Conservation (phyloP, 441 rosid genomes). For the Populus tomentosa region DNA sequence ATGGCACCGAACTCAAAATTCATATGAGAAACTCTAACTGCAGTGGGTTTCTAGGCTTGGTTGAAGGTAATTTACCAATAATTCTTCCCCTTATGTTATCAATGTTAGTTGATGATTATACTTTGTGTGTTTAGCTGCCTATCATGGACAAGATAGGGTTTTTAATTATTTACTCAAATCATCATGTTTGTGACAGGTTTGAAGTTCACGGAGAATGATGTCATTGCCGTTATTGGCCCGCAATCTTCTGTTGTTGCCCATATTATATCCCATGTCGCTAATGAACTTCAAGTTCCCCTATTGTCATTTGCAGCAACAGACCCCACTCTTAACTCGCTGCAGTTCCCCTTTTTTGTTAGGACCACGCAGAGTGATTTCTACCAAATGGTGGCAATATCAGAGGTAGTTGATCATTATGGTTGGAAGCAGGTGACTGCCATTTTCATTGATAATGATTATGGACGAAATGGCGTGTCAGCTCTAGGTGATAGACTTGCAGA, state of each 20-base stretch:
- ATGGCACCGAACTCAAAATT: conserved; percentile 45
- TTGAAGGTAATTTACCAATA: conserved; percentile 50
- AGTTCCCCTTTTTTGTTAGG: conserved; percentile 78
- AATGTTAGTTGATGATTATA: conserved; percentile 3
- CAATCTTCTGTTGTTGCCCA: conserved; percentile 80
- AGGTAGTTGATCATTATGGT: conserved; percentile 52
- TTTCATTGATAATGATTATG: conserved; percentile 76
- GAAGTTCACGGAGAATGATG: conserved; percentile 71
- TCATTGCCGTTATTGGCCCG: conserved; percentile 76
- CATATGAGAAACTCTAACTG: conserved; percentile 57
- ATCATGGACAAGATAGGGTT: conserved; percentile 2
- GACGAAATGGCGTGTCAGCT: conserved; percentile 71
- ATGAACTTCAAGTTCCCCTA: conserved; percentile 71
- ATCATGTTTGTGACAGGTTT: conserved; percentile 48
- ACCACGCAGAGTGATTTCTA: conserved; percentile 66
- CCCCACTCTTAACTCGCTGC: conserved; percentile 68
- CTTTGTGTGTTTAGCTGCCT: not conserved
- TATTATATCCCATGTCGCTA: conserved; percentile 59
- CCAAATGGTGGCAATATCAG: conserved; percentile 84
- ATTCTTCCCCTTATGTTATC: not conserved
- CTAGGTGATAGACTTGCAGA: conserved; percentile 69
- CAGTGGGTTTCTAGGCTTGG: conserved; percentile 84
- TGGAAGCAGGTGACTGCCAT: conserved; percentile 86
- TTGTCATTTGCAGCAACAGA: conserved; percentile 83
- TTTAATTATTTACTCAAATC: not conserved